These are phyloP conservation scores for Capronia coronata DNA, from an alignment of 2,329 filamentous ascomycete genomes.

Conservation along the genomic window DNA sequence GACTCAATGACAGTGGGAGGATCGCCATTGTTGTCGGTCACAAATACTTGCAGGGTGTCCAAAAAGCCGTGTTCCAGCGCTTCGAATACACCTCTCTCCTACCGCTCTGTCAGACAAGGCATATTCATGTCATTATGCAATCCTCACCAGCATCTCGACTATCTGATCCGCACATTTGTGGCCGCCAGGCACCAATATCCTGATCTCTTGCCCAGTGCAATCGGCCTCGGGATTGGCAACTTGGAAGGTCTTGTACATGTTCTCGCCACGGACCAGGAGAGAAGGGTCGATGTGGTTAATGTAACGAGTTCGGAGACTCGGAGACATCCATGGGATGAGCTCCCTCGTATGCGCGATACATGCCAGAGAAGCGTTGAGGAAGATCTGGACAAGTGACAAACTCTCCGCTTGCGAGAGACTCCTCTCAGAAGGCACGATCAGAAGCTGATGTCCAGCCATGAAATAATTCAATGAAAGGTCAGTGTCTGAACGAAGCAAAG, in stretches of 20 bases:
- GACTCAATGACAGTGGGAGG: slow-evolving; percentile 42
- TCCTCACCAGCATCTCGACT: slow-evolving; percentile 43
- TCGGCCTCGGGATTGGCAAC: background rate
- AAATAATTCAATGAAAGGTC: too few species aligned
- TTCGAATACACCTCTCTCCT: slow-evolving; percentile 47
- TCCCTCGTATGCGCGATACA: slow-evolving; percentile 25
- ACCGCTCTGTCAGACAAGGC: slow-evolving; percentile 26
- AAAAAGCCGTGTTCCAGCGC: slow-evolving; percentile 41
- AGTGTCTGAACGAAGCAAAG: too few species aligned
- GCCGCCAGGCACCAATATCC: slow-evolving; percentile 37
- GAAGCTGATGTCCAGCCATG: slow-evolving; percentile 14
- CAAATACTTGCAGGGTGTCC: slow-evolving; percentile 42
- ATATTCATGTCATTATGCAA: background rate
- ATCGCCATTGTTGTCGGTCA: slow-evolving; percentile 37
- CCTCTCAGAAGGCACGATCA: background rate
- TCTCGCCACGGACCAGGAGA: slow-evolving; percentile 22
- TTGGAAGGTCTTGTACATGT: slow-evolving; percentile 27
- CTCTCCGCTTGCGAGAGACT: slow-evolving; percentile 17
- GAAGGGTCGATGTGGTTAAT: slow-evolving; percentile 18
- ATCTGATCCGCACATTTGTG: slow-evolving; percentile 40
- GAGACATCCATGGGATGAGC: slow-evolving; percentile 21
- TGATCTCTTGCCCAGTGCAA: slow-evolving; percentile 32
- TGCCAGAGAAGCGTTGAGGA: slow-evolving; percentile 25
- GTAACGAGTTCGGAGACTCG: slow-evolving; percentile 20
- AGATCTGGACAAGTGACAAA: slow-evolving; percentile 23